phyloP scores from a whole-genome alignment of 2,329 filamentous ascomycete genomes.

The Rutstroemia sp. region DNA sequence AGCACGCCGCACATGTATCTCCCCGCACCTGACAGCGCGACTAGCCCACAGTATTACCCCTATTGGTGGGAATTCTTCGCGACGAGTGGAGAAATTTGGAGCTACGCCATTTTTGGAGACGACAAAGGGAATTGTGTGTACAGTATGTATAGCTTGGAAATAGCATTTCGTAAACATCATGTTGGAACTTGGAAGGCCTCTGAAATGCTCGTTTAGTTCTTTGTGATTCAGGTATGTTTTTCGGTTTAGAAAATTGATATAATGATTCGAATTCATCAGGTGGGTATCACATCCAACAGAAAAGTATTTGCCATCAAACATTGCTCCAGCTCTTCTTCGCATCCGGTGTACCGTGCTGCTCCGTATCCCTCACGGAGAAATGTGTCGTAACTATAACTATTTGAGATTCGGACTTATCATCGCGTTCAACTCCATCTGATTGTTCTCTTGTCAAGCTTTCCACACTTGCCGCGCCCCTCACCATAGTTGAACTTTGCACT shows the following conservation, averaged over 20 bases:
- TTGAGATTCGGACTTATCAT: not conserved
- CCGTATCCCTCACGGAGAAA: not conserved
- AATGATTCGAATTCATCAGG: not conserved
- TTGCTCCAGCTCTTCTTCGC: not conserved
- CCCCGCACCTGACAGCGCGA: not conserved
- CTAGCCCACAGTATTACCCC: not conserved
- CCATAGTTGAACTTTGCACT: not conserved
- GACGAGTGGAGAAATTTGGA: not conserved
- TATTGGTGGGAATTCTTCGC: constrained; percentile 5
- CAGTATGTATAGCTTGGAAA: too few relatives aligned
- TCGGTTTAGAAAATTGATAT: too few relatives aligned
- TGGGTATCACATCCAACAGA: not conserved
- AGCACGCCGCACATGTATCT: not conserved
- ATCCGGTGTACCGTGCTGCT: not conserved
- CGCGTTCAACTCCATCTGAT: not conserved
- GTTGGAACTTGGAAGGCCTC: too few relatives aligned
- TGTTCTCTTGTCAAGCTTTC: not conserved
- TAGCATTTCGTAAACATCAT: too few relatives aligned
- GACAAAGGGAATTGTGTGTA: not conserved
- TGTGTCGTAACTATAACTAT: not conserved
- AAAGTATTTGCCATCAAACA: not conserved
- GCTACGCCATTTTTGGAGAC: not conserved
- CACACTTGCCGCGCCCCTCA: not conserved
- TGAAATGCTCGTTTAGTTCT: too few relatives aligned
- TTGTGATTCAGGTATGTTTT: too few relatives aligned